Evolutionary conservation across 768 basidiomycete genomes (phyloP).

Genomic region (Steccherinum ochraceum): DNA sequence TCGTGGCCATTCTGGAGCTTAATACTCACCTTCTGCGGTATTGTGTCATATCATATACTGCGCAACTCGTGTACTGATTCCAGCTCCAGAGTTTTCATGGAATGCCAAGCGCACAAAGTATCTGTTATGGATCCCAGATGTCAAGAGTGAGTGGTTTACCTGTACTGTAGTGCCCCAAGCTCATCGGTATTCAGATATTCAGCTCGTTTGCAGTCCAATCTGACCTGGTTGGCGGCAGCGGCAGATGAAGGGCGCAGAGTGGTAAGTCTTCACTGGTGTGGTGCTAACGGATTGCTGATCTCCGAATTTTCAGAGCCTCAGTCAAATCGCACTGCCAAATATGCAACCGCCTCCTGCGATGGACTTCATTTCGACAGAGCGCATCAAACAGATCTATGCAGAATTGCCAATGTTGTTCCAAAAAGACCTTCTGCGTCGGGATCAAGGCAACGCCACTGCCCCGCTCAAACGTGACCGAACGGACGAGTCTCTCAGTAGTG

Average conservation of each 20-base stretch:
- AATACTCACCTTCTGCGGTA: slow-evolving; percentile 69
- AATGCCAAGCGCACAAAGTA: slow-evolving; percentile 51
- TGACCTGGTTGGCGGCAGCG: slow-evolving; percentile 64
- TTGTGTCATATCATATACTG: slow-evolving; percentile 15
- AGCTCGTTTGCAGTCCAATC: slow-evolving; percentile 58
- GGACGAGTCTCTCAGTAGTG: slow-evolving; percentile 37
- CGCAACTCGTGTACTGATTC: not conserved
- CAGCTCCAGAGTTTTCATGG: slow-evolving; percentile 46
- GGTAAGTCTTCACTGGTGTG: slow-evolving; percentile 28
- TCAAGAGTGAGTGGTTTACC: slow-evolving; percentile 42
- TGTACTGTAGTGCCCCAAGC: slow-evolving; percentile 2
- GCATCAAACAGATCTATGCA: slow-evolving; percentile 58
- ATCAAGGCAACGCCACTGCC: not conserved
- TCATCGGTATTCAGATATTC: slow-evolving; percentile 42
- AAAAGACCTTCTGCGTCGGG: slow-evolving; percentile 30
- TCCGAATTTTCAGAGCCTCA: slow-evolving; percentile 16
- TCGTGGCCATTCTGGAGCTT: slow-evolving; percentile 54
- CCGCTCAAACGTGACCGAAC: slow-evolving; percentile 55
- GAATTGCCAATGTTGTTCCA: slow-evolving; percentile 57
- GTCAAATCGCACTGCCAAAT: slow-evolving; percentile 38
- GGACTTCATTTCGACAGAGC: slow-evolving; percentile 48
- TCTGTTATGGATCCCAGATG: slow-evolving; percentile 41
- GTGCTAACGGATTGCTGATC: too few relatives aligned
- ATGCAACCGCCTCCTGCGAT: slow-evolving; percentile 50
- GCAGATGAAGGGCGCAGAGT: slow-evolving; percentile 48